Conservation (phyloP, 1,284 basidiomycete species). For the Neonothopanus nambi region DNA sequence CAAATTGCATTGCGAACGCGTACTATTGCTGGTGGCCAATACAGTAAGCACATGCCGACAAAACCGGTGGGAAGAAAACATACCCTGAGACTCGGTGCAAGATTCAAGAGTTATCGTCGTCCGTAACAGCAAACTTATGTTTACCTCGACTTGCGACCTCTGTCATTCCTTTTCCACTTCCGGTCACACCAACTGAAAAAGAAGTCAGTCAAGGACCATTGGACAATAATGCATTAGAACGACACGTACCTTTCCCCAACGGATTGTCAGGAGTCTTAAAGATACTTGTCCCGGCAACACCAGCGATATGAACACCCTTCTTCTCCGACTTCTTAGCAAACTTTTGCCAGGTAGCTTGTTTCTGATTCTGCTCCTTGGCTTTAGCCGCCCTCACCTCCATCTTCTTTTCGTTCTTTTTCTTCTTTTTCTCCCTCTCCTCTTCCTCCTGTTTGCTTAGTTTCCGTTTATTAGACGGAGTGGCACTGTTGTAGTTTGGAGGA, state of each 20-base stretch:
- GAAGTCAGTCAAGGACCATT: slow-evolving; percentile 26
- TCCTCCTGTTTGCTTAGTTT: slow-evolving; percentile 81
- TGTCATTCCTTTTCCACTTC: slow-evolving; percentile 93
- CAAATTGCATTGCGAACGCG: too few species aligned
- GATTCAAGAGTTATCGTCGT: slow-evolving; percentile 39
- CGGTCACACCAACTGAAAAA: slow-evolving; percentile 85
- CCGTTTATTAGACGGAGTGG: slow-evolving; percentile 60
- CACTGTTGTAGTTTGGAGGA: slow-evolving; percentile 52
- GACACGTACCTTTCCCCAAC: slow-evolving; percentile 70
- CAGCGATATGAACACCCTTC: slow-evolving; percentile 90
- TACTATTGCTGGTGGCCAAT: too few species aligned
- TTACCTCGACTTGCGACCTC: slow-evolving; percentile 72
- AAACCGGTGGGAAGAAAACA: neutral
- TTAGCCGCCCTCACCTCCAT: slow-evolving; percentile 83
- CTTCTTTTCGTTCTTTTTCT: slow-evolving; percentile 97
- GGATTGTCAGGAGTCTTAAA: slow-evolving; percentile 97
- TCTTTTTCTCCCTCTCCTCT: slow-evolving; percentile 89
- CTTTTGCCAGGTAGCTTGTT: slow-evolving; percentile 95
- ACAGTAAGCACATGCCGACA: too few species aligned
- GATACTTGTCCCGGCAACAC: slow-evolving; percentile 87
- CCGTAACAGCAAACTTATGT: slow-evolving; percentile 72
- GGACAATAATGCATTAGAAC: slow-evolving; percentile 13
- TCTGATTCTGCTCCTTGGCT: slow-evolving; percentile 85
- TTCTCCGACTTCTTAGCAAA: slow-evolving; percentile 96
- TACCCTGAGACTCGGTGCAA: neutral